Evolutionary conservation across 768 basidiomycete genomes (phyloP), one percentile per base, ranked within the genome.

Genomic region (Mycena kentingensis): DNA sequence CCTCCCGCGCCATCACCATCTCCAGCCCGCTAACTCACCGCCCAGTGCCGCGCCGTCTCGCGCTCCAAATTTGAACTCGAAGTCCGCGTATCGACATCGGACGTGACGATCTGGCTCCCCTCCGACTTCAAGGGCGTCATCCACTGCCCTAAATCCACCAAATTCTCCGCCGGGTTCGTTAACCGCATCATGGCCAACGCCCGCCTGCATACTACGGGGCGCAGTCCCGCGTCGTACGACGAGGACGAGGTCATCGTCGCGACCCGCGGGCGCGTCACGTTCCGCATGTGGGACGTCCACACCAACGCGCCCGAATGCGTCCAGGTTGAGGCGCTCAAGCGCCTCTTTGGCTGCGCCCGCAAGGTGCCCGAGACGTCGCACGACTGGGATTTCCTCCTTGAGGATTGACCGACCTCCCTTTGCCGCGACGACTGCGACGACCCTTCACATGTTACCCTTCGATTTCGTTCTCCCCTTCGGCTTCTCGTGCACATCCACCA

Each of bases 361-460:
- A 85, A 77, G 65, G 70, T 74, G 37, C 79, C 81, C 6, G 82
- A 80, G 62, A 77, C 77, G 12, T 51, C 73, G 35, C 84, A 88
- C 52, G 78, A 90, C 69, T 90, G 88, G 88, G 88, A 90, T 65
- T 90, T 87, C 68, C 72, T 90, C 51, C 76, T 90, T 41, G 86
- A 88, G 54, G 85, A 87, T 63, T 88, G 70, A 69, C n/a, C n/a
- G n/a, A n/a, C n/a, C n/a, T n/a, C n/a, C n/a, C n/a, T n/a, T n/a
- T n/a, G n/a, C n/a, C n/a, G n/a, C n/a, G n/a, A n/a, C n/a, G n/a
- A n/a, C n/a, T n/a, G n/a, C n/a, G n/a, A n/a, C n/a, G n/a, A n/a
- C n/a, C n/a, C n/a, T n/a, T n/a, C n/a, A n/a, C n/a, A n/a, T n/a
- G n/a, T n/a, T n/a, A n/a, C n/a, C n/a, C n/a, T n/a, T n/a, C n/a